phyloP scores from a whole-genome alignment of 345 rosid species.

The Syzygium aromaticum region DNA sequence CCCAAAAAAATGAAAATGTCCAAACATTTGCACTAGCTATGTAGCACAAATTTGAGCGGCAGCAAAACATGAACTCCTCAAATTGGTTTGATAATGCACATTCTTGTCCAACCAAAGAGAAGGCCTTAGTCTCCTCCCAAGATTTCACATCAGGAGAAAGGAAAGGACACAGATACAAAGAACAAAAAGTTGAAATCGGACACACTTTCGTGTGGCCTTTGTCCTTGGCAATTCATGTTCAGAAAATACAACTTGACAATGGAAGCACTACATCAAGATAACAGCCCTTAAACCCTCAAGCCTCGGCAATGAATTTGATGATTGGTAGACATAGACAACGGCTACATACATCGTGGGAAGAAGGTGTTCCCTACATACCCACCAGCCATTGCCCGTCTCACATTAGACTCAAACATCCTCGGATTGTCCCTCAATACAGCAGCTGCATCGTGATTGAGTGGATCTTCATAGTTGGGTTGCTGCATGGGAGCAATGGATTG shows the following conservation, averaged over 20 bases:
- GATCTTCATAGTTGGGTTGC: constrained; percentile 95
- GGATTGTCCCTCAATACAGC: constrained; percentile 89
- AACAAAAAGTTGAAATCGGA: not conserved
- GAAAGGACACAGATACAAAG: not conserved
- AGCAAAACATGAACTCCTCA: not conserved
- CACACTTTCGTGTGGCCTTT: not conserved
- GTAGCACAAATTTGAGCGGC: not conserved
- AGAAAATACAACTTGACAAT: not conserved
- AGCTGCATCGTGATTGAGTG: constrained; percentile 91
- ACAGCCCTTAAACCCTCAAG: not conserved
- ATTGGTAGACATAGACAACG: not conserved
- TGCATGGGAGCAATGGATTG: constrained; percentile 14
- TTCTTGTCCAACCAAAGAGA: not conserved
- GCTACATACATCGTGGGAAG: constrained; percentile 62
- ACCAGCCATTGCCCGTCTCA: constrained; percentile 72
- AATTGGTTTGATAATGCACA: not conserved
- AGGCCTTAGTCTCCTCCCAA: not conserved
- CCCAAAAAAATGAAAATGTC: not conserved
- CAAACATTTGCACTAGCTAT: not conserved
- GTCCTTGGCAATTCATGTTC: not conserved
- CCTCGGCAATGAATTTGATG: not conserved
- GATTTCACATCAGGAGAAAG: not conserved
- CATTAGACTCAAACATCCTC: constrained; percentile 52
- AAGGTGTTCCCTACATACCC: constrained; percentile 68
- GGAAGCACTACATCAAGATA: not conserved